Evolutionary conservation across 2,329 filamentous ascomycete species (phyloP).

Genomic region (Neurospora sp.): DNA sequence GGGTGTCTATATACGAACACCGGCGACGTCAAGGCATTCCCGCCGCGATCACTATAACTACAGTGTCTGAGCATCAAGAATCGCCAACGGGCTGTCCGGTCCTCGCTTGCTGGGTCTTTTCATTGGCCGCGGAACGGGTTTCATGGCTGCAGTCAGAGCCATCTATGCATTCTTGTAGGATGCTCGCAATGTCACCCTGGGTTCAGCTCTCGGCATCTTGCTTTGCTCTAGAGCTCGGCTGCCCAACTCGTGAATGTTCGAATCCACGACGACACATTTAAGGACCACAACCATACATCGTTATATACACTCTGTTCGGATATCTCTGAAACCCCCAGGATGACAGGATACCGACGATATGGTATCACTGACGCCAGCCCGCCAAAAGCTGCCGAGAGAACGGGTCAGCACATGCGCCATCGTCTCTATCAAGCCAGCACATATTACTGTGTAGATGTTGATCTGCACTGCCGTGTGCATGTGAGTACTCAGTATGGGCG

Average conservation of each 20-base stretch:
- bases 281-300: not conserved
- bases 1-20: not conserved
- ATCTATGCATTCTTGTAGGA: slow-evolving; percentile 1
- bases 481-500: not conserved
- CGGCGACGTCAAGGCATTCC: not conserved
- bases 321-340: not conserved
- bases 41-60: not conserved
- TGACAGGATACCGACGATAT: not conserved
- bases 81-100: not conserved
- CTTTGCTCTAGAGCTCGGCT: not conserved
- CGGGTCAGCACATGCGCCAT: not conserved
- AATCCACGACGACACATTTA: not conserved
- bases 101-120: slow-evolving; percentile 13
- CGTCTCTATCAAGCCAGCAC: not conserved
- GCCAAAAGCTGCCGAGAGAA: not conserved
- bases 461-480: not conserved
- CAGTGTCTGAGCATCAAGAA: not conserved
- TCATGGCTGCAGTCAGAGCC: slow-evolving; percentile 6
- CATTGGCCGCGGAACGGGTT: slow-evolving; percentile 11
- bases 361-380: not conserved
- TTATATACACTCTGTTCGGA: not conserved
- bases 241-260: not conserved
- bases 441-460: not conserved
- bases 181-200: slow-evolving; percentile 9
- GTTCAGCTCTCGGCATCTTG: not conserved